Percentiles rank a stretch among this genome's conserved stretches.
Evolutionary conservation across 106 monocot genomes (phyloP).

Genomic region (Ottelia alismoides): DNA sequence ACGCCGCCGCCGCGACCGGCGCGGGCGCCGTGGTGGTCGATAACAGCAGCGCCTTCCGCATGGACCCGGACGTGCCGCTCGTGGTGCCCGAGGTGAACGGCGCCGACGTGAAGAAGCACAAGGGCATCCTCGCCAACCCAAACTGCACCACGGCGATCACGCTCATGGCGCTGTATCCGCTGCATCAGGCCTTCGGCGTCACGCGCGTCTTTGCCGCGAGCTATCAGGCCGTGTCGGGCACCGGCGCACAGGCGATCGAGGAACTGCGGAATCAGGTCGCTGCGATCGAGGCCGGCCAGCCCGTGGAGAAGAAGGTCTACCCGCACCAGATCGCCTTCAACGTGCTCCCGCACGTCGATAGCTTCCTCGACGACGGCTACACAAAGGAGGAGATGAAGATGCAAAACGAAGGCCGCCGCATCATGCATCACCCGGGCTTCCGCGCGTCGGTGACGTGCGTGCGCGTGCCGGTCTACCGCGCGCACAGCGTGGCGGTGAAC

Average conservation of each 20-base stretch:
- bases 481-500: neutral
- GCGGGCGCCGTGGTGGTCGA: neutral
- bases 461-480: neutral
- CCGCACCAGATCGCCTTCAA: slow-evolving; percentile 1
- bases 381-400: neutral
- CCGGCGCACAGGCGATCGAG: neutral
- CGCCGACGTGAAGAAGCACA: neutral
- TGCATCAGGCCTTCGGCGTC: neutral
- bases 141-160: neutral
- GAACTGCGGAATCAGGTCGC: neutral
- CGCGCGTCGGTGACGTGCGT: neutral
- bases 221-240: neutral
- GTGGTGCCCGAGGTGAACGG: neutral
- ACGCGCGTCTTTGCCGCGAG: neutral
- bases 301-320: neutral
- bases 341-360: neutral
- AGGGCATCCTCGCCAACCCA: neutral
- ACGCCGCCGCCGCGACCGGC: neutral
- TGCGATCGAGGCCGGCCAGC: neutral
- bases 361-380: neutral
- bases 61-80: neutral
- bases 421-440: neutral
- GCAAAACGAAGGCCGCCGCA: neutral
- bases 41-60: neutral
- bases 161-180: neutral